phyloP scores from a whole-genome alignment of 257 asterid genomes.

The Dorcoceras hygrometricum region DNA sequence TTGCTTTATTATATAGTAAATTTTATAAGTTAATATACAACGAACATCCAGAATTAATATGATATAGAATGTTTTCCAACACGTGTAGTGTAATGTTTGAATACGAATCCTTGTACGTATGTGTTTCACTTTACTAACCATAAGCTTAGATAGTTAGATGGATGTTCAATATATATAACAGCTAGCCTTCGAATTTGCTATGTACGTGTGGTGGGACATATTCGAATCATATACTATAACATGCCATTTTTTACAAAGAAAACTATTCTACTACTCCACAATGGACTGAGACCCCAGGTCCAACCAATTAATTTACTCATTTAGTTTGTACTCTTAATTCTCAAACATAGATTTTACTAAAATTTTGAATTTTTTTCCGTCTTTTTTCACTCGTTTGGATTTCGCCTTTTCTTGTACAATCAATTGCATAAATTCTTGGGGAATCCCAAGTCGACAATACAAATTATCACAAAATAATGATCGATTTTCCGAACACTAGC shows the following conservation, averaged over 20 bases:
- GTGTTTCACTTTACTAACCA: no score
- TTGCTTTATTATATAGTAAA: no score
- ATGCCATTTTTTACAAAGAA: not conserved
- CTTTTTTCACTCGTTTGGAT: conserved; percentile 20
- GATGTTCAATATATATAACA: not conserved
- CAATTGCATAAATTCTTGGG: conserved; percentile 15
- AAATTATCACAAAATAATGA: not conserved
- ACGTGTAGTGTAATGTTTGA: no score
- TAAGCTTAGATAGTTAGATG: no score
- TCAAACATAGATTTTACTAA: no score
- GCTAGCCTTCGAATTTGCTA: no score
- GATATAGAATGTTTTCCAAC: no score
- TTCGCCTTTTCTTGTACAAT: conserved; percentile 34
- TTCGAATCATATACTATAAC: not conserved
- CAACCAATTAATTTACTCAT: not conserved
- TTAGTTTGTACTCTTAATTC: not conserved
- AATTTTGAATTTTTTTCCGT: no score
- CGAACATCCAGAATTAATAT: no score
- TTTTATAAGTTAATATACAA: no score
- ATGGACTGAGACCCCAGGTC: not conserved
- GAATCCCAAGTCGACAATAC: conserved; percentile 40
- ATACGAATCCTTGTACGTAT: not conserved
- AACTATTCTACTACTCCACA: not conserved
- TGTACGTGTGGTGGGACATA: not conserved
- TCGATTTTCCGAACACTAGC: conserved; percentile 27